Base-by-base conservation (phyloP, 305 asterid genomes). In the Solanum hybrid region DNA sequence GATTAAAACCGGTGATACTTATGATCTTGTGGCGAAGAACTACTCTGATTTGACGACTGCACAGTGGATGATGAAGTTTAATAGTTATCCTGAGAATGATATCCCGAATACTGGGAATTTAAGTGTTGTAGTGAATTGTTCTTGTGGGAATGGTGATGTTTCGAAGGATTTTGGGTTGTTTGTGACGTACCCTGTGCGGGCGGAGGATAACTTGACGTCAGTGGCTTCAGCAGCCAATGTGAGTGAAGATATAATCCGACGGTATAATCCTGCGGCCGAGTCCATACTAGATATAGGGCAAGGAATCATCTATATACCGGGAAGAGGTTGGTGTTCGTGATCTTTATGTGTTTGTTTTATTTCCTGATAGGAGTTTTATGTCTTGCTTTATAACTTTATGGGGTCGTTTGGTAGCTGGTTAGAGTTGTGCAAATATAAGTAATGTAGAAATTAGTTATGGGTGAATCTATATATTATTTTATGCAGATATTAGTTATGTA, bases 81-180 rank as follows among this genome's bases (percentile, higher is more conserved):
- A 96, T 88, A 35, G 34, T 6, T 95, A 91, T 46, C 92, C 94
- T 28, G 92, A 91, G 6, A 87, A 8, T 80, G 89, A 67, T 86
- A 94, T 97, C 77, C 98, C 98, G 80, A 91, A 89, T 57, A 92
- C 86, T 34, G 96, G 61, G 77, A 26, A 22, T 22, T 5, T 97
- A 90, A 93, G 87, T 46, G 99, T 96, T 80, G n/a, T 94, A 34
- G 99, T 97, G 92, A 96, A 95, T 87, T 97, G 99, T 87, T 96
- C 95, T 86, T 97, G 99, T 90, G 99, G 99, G 86, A 91, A 96
- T 91, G 81, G 51, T 89, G 39, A 67, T 16, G 94, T 97, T n/a
- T 90, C 92, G 22, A 26, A 76, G 87, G 95, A 91, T 29, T 97
- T 93, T 89, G 99, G 98, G 4, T 85, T 97, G 98, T 97, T 97